A percentile compares a stretch with the other conserved stretches of the same genome.
These are phyloP conservation scores for Heterococcus sp. DNA, from an alignment of 108 stramenopile species.

Conservation along the genomic window DNA sequence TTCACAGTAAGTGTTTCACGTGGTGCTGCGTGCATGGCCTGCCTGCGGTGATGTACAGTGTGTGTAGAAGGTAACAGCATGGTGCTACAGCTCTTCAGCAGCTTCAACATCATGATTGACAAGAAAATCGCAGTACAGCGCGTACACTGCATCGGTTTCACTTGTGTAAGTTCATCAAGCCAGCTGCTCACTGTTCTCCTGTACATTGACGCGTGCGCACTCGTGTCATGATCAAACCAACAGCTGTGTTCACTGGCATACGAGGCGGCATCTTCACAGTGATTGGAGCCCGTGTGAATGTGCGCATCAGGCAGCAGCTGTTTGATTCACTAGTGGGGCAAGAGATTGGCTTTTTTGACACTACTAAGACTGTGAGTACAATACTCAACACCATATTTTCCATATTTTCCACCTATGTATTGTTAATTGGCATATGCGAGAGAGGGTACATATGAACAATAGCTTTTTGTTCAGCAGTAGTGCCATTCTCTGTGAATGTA, in stretches of 20 bases:
- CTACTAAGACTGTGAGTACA: slow-evolving; percentile 56
- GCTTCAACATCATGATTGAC: not conserved
- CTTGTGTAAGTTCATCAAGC: not conserved
- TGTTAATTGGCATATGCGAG: too few species aligned
- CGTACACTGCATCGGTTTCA: not conserved
- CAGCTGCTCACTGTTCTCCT: not conserved
- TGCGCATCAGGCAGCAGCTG: slow-evolving; percentile 62
- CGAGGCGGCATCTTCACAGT: slow-evolving; percentile 69
- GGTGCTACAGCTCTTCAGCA: not conserved
- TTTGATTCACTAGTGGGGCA: slow-evolving; percentile 69
- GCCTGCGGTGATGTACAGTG: too few species aligned
- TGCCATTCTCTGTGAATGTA: too few species aligned
- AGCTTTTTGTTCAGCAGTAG: too few species aligned
- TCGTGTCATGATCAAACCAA: not conserved
- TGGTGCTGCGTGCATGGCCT: too few species aligned
- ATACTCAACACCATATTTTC: not conserved
- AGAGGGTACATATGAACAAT: too few species aligned
- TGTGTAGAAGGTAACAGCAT: too few species aligned
- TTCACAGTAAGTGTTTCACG: too few species aligned
- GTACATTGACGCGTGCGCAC: not conserved
- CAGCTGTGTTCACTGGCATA: slow-evolving; percentile 70
- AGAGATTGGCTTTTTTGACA: slow-evolving; percentile 62
- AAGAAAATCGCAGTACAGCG: not conserved
- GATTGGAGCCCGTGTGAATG: slow-evolving; percentile 69
- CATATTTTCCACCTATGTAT: not conserved